Evolutionary conservation across 108 stramenopile species (phyloP).

Genomic region (Skeletonema marinoi): DNA sequence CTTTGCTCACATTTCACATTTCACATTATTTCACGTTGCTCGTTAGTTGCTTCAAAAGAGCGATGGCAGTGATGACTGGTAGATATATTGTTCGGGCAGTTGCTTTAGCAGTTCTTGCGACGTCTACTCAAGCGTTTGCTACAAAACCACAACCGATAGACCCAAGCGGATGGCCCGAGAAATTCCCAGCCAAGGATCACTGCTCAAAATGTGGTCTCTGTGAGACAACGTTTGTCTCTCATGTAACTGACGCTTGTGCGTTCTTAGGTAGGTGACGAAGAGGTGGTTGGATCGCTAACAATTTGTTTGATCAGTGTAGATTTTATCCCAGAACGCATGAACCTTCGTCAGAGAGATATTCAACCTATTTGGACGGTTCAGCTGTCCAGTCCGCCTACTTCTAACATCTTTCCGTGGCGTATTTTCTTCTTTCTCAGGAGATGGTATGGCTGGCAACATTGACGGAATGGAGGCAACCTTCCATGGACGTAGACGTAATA

Average conservation of each 20-base stretch:
- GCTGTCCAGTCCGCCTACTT: no score
- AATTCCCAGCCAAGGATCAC: slow-evolving; percentile 79
- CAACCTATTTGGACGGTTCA: no score
- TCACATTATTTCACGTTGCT: no score
- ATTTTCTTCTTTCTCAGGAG: slow-evolving; percentile 68
- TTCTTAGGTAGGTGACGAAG: no score
- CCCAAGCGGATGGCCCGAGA: slow-evolving; percentile 67
- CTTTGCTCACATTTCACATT: no score
- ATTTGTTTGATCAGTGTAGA: no score
- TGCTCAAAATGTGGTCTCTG: slow-evolving; percentile 83
- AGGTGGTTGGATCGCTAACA: no score
- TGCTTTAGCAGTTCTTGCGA: not conserved
- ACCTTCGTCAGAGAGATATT: no score
- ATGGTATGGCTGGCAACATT: slow-evolving; percentile 68
- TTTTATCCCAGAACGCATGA: no score
- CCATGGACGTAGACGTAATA: slow-evolving; percentile 59
- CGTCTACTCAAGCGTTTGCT: not conserved
- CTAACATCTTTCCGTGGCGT: no score
- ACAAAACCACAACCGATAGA: slow-evolving; percentile 60
- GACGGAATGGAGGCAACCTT: slow-evolving; percentile 59
- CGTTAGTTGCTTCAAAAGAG: no score
- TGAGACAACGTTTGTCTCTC: slow-evolving; percentile 74
- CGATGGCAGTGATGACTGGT: no score
- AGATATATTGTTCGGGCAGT: not conserved
- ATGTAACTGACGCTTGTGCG: slow-evolving; percentile 72